Conservation (phyloP, 129 eudicot genomes). For the Flaveria ramosissima region DNA sequence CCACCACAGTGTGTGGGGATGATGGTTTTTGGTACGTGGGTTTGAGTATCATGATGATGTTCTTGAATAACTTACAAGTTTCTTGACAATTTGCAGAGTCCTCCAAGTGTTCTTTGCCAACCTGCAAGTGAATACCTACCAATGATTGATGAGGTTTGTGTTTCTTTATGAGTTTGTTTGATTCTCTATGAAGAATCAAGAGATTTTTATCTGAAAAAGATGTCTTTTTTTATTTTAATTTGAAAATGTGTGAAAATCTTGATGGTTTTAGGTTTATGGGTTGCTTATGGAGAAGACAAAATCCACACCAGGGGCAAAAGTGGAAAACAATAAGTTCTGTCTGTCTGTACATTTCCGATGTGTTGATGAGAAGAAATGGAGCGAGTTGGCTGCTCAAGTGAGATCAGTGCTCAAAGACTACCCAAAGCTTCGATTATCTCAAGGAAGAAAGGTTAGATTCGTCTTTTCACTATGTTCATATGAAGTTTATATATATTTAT, state of each 20-base stretch:
- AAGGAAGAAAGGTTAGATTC: conserved; percentile 74
- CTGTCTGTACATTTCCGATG: conserved; percentile 80
- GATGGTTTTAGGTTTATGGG: conserved; percentile 54
- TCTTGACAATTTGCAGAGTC: conserved; percentile 45
- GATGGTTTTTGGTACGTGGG: neutral
- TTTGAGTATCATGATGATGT: neutral
- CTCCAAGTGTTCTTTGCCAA: conserved; percentile 73
- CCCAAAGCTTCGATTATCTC: conserved; percentile 69
- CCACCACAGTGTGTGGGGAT: neutral
- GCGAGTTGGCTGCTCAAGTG: conserved; percentile 71
- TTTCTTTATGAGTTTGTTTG: neutral
- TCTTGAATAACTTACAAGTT: neutral
- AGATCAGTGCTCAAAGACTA: conserved; percentile 69
- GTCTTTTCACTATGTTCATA: conserved; percentile 8
- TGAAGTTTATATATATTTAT: neutral
- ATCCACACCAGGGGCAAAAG: conserved; percentile 74
- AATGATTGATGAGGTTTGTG: conserved; percentile 80
- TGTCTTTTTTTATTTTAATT: neutral
- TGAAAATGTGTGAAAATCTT: neutral
- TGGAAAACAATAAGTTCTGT: conserved; percentile 84
- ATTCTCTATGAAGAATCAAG: neutral
- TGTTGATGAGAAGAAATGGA: conserved; percentile 92
- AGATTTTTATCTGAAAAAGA: neutral
- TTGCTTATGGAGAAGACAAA: conserved; percentile 61
- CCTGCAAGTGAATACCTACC: conserved; percentile 88